Conservation (phyloP, 2,329 filamentous ascomycete genomes). For the Ophiosphaerella korrae region DNA sequence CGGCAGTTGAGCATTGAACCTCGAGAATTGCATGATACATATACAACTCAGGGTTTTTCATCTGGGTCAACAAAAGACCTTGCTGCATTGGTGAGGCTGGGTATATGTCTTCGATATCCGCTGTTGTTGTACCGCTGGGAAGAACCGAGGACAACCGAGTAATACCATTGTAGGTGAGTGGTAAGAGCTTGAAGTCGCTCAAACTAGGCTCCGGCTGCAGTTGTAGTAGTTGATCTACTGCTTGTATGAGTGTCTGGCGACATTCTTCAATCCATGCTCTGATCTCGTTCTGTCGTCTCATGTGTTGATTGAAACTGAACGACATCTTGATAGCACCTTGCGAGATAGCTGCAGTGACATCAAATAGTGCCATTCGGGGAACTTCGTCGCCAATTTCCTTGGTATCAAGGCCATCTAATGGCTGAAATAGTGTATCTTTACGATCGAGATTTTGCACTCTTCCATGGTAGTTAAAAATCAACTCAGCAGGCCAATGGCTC, state of each 20-base stretch:
- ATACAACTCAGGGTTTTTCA: constrained; percentile 37
- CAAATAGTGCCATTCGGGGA: constrained; percentile 38
- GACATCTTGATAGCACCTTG: constrained; percentile 40
- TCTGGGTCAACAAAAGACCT: constrained; percentile 36
- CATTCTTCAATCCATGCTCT: constrained; percentile 36
- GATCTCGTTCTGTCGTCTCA: constrained; percentile 36
- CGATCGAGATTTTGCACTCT: constrained; percentile 37
- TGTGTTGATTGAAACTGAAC: constrained; percentile 39
- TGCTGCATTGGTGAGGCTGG: constrained; percentile 40
- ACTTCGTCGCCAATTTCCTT: constrained; percentile 33
- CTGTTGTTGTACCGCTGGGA: constrained; percentile 22
- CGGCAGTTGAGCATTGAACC: constrained; percentile 26
- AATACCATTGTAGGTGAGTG: constrained; percentile 38
- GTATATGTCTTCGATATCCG: constrained; percentile 37
- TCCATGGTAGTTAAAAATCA: constrained; percentile 42
- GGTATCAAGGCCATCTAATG: constrained; percentile 25
- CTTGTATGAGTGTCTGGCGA: constrained; percentile 34
- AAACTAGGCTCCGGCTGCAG: constrained; percentile 31
- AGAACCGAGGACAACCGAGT: constrained; percentile 24
- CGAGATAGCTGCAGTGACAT: constrained; percentile 35
- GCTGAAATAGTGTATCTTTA: constrained; percentile 33
- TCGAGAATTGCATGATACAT: constrained; percentile 38
- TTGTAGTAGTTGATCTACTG: constrained; percentile 36
- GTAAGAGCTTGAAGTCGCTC: constrained; percentile 37
- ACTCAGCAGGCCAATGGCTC: constrained; percentile 41